Evolutionary conservation across 176 grass and related monocot species (phyloP).

Genomic region (Hordeum vulgare): MorexV3_pseudomolecules_assembly NC_058523.1:24462067-24462566

Average conservation of each 20-base stretch:
- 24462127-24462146: not conserved
- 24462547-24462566: not conserved
- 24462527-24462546: not conserved
- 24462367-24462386: conserved; percentile 37
- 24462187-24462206: not conserved
- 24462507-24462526: conserved; percentile 17
- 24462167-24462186: not conserved
- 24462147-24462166: not conserved
- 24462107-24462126: not conserved
- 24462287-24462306: not conserved
- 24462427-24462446: conserved; percentile 24
- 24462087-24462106: not conserved
- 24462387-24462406: conserved; percentile 14
- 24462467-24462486: conserved; percentile 28
- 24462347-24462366: conserved; percentile 73
- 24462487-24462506: not conserved
- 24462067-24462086: conserved; percentile 47
- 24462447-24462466: conserved; percentile 32
- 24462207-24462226: not conserved
- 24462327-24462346: conserved; percentile 47
- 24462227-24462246: not conserved
- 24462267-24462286: not conserved
- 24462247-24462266: not conserved
- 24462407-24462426: conserved; percentile 30
- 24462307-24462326: conserved; percentile 71